These are phyloP conservation scores for Amylocarpus encephaloides DNA, from an alignment of 2,329 filamentous ascomycete species.

Conservation along the genomic window DNA sequence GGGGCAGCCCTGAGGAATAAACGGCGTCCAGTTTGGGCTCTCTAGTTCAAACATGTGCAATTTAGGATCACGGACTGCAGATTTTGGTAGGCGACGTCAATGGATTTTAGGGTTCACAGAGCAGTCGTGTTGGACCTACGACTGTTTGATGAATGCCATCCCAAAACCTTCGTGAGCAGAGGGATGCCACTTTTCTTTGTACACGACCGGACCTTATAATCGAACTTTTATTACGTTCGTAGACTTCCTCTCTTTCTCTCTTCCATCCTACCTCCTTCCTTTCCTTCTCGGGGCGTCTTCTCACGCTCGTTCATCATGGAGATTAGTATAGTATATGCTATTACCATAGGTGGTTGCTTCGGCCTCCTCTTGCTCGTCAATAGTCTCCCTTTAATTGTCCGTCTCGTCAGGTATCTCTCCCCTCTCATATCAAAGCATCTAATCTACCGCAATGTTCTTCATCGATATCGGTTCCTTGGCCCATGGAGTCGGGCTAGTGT, in stretches of 20 bases:
- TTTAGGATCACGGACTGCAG: too few species aligned
- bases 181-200: conserved; percentile 1
- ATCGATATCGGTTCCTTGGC: conserved; percentile 11
- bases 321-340: conserved; percentile 22
- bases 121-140: neutral
- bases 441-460: conserved; percentile 21
- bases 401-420: conserved; percentile 11
- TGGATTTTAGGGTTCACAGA: too few species aligned
- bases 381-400: conserved; percentile 9
- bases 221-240: too few species aligned
- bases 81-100: too few species aligned
- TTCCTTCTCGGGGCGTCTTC: neutral
- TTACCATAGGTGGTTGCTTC: conserved; percentile 22
- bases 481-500: conserved; percentile 20
- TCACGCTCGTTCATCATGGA: conserved; percentile 14
- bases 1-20: too few species aligned
- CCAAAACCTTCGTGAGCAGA: conserved; percentile 1
- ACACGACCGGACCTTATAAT: neutral
- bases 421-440: conserved; percentile 20
- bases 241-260: conserved; percentile 11
- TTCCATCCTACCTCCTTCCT: conserved; percentile 19
- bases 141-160: neutral
- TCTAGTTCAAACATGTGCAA: too few species aligned
- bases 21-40: neutral
- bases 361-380: conserved; percentile 18